Evolutionary conservation across 164 flowering plant genomes (phyloP).

Genomic region (Vitis riparia): DNA sequence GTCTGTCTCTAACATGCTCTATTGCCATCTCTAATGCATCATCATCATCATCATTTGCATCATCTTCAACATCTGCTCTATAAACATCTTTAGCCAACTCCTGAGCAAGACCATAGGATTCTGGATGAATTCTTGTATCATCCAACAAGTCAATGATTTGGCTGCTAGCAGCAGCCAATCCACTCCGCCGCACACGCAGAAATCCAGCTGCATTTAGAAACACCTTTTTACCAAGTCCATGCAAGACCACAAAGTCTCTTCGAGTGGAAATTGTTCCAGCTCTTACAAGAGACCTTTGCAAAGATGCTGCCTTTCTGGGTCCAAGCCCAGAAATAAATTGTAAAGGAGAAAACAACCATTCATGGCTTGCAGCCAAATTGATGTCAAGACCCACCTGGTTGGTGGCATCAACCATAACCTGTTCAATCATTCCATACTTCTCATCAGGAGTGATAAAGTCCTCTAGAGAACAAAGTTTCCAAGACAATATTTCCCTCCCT

Average conservation of each 20-base stretch:
- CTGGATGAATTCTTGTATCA: conserved; percentile 97
- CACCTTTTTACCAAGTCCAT: conserved; percentile 79
- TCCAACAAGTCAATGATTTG: conserved; percentile 84
- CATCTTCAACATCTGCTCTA: conserved; percentile 45
- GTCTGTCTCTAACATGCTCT: conserved; percentile 80
- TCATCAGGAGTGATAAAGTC: conserved; percentile 86
- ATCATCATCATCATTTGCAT: conserved; percentile 81
- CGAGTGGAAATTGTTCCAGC: conserved; percentile 70
- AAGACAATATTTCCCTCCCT: conserved; percentile 82
- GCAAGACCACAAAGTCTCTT: conserved; percentile 66
- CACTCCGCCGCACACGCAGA: conserved; percentile 85
- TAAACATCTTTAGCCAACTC: conserved; percentile 82
- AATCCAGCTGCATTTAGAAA: conserved; percentile 92
- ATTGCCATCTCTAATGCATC: conserved; percentile 86
- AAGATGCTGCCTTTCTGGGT: conserved; percentile 88
- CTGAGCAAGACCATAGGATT: conserved; percentile 86
- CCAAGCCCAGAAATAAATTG: conserved; percentile 95
- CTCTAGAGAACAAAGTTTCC: conserved; percentile 75
- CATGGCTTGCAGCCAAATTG: conserved; percentile 88
- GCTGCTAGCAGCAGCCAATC: conserved; percentile 73
- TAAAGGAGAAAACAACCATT: conserved; percentile 90
- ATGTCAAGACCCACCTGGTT: conserved; percentile 95
- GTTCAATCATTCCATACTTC: conserved; percentile 87
- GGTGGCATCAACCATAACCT: conserved; percentile 90
- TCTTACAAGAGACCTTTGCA: conserved; percentile 80